Base-by-base conservation (phyloP, 768 basidiomycete species). In the Kwoniella dendrophila region DNA sequence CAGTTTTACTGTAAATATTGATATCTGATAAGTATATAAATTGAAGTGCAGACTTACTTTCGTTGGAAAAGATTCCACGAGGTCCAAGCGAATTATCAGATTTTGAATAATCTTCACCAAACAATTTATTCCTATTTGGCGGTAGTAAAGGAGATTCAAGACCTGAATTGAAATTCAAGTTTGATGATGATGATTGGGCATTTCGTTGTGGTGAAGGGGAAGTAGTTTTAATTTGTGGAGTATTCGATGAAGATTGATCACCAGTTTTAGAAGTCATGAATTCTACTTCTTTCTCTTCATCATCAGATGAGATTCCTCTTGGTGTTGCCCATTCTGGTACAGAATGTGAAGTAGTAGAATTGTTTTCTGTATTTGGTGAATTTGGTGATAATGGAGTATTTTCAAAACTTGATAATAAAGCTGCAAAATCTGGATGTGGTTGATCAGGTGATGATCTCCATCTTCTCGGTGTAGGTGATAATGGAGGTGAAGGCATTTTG, bases 191-290 rank as follows among this genome's bases (percentile, higher is more conserved):
- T 6, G 55, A n/a, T 11, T 5, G 4, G 18, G 44, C 16, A 20
- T 41, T 41, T 26, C 70, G 59, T 59, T 62, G 63, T 43, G 73
- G 73, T 22, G 71, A 72, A 33, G 73, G 69, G 3, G 73, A 75
- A 51, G 61, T 72, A 10, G 71, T 75, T 18, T 62, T 47, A 16
- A 72, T 72, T n/a, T 67, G 68, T 3, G 69, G 67, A n/a, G n/a
- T n/a, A 34, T 40, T 30, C 26, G 44, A 14, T 16, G 52, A 24
- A 32, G 59, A 41, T 33, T 30, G 7, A 20, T 26, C 29, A 5
- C 24, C 56, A 16, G 44, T 18, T 20, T 55, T 56, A 34, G 70
- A 56, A 26, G 56, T 65, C 22, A 72, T 62, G 20, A 59, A 62
- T 12, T 64, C 70, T 10, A 69, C 70, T 45, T 67, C 67, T 24